Conservation (phyloP, 2,329 filamentous ascomycete genomes). For the Bipolaris oryzae region DNA sequence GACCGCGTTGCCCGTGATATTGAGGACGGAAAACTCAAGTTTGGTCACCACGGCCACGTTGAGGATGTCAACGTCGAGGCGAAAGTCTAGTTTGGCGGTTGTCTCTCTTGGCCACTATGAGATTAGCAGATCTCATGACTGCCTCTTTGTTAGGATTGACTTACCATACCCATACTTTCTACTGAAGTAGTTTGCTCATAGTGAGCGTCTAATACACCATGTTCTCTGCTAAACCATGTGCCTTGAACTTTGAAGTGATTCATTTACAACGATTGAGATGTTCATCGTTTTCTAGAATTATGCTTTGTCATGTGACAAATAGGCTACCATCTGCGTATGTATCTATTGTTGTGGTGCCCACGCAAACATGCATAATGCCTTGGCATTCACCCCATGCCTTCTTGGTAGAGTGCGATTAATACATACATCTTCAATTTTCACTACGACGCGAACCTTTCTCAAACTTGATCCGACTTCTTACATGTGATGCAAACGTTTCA, state of each 20-base stretch:
- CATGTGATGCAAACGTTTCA: too few species aligned
- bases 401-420: too few species aligned
- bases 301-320: too few species aligned
- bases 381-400: too few species aligned
- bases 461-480: too few species aligned
- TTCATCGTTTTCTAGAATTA: background rate
- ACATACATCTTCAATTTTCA: too few species aligned
- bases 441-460: too few species aligned
- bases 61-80: constrained; percentile 26
- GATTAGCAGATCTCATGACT: background rate
- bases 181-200: background rate
- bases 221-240: background rate
- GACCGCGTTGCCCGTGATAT: constrained; percentile 46
- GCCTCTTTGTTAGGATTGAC: background rate
- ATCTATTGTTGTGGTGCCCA: too few species aligned
- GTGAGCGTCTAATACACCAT: background rate
- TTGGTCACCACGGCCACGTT: constrained; percentile 16
- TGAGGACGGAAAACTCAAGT: constrained; percentile 45
- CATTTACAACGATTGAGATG: background rate
- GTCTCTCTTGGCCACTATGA: background rate
- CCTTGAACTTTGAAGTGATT: background rate
- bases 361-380: too few species aligned
- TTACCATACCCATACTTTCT: background rate
- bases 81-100: constrained; percentile 17
- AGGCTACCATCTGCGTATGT: too few species aligned